Conservation (phyloP, 805 yeast species). For the Cyberlindnera nakhonratchasimensis region DNA sequence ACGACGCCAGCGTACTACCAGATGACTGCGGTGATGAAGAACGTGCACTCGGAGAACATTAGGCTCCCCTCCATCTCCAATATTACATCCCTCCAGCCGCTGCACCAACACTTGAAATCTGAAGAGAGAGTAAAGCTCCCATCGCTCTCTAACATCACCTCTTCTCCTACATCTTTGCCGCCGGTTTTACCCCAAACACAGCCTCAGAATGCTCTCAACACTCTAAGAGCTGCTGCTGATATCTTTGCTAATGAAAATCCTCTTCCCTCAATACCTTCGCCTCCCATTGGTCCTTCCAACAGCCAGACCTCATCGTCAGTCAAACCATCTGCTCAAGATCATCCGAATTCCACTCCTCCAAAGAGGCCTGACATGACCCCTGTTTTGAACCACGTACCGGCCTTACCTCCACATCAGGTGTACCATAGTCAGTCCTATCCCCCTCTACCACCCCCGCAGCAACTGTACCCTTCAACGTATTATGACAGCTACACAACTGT, state of each 20-base stretch:
- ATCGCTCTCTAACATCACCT: background rate
- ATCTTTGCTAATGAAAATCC: constrained; percentile 7
- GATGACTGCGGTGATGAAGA: constrained; percentile 12
- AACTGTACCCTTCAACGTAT: background rate
- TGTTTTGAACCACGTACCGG: background rate
- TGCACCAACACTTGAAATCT: background rate
- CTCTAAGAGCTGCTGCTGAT: constrained; percentile 10
- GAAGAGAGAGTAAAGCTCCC: background rate
- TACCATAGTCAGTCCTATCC: background rate
- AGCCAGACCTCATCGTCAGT: background rate
- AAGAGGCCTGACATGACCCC: background rate
- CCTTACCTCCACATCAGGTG: background rate
- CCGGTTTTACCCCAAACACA: background rate
- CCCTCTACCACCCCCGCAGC: background rate
- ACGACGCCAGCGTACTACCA: background rate
- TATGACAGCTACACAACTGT: constrained; percentile 6
- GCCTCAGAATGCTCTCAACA: constrained; percentile 2
- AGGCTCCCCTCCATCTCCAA: constrained; percentile 14
- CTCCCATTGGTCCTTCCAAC: background rate
- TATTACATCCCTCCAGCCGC: constrained; percentile 2
- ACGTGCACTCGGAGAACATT: constrained; percentile 7
- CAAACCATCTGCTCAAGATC: background rate
- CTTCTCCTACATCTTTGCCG: background rate
- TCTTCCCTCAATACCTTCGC: background rate
- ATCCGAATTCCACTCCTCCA: background rate